Percentiles rank a stretch among this genome's conserved stretches.
Conservation (phyloP, 2,329 filamentous ascomycete species). For the Purpureocillium lavendulum region DNA sequence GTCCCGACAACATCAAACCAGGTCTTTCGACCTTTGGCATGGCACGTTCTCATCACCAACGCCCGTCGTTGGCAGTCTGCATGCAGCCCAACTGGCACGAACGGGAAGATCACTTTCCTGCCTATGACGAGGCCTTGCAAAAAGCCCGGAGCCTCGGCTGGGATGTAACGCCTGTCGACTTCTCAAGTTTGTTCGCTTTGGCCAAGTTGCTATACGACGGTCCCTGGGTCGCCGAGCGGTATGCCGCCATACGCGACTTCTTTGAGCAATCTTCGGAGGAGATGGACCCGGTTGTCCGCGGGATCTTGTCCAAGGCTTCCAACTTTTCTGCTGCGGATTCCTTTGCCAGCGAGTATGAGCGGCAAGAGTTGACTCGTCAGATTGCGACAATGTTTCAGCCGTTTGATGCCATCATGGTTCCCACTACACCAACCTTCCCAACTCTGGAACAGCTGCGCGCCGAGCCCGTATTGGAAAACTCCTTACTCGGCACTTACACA, state of each 20-base stretch:
- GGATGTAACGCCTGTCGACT: slow-evolving; percentile 33
- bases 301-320: slow-evolving; percentile 28
- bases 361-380: slow-evolving; percentile 29
- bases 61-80: slow-evolving; percentile 30
- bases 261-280: slow-evolving; percentile 23
- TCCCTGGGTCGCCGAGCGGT: slow-evolving; percentile 48
- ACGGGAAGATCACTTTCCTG: slow-evolving; percentile 25
- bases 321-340: slow-evolving; percentile 35
- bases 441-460: slow-evolving; percentile 40
- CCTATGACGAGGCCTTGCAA: slow-evolving; percentile 32
- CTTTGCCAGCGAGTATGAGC: slow-evolving; percentile 30
- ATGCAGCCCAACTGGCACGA: slow-evolving; percentile 28
- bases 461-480: slow-evolving; percentile 46
- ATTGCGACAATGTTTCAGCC: slow-evolving; percentile 29
- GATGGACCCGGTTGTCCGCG: slow-evolving; percentile 26
- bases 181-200: slow-evolving; percentile 40
- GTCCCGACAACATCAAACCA: slow-evolving; percentile 1
- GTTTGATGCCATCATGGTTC: slow-evolving; percentile 45
- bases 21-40: slow-evolving; percentile 29
- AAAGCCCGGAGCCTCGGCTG: slow-evolving; percentile 31
- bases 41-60: slow-evolving; percentile 7
- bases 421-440: slow-evolving; percentile 44
- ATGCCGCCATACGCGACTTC: slow-evolving; percentile 40
- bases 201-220: slow-evolving; percentile 48
- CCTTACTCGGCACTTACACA: slow-evolving; percentile 45